These are phyloP conservation scores for Venturia effusa DNA, from an alignment of 2,329 filamentous ascomycete genomes.

Conservation along the genomic window DNA sequence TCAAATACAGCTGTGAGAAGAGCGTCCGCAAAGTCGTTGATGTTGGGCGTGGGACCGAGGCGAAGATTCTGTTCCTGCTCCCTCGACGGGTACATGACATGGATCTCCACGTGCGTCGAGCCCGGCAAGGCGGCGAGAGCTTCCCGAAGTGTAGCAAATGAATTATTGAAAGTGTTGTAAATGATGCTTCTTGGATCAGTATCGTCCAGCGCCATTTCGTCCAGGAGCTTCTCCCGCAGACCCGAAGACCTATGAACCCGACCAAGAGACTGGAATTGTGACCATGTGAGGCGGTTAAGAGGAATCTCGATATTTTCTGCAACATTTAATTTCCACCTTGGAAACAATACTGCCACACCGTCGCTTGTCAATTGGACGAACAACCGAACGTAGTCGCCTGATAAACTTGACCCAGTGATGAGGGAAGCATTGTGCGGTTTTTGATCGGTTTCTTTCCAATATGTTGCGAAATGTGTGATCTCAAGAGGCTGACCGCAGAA, in stretches of 20 bases:
- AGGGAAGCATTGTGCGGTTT: conserved; percentile 48
- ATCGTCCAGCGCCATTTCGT: not conserved
- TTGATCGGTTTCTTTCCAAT: conserved; percentile 79
- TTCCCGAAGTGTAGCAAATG: conserved; percentile 70
- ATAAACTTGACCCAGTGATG: conserved; percentile 88
- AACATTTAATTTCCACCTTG: conserved; percentile 67
- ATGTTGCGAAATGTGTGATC: conserved; percentile 96
- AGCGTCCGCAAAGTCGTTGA: conserved; percentile 77
- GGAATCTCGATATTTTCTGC: conserved; percentile 65
- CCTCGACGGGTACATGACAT: conserved; percentile 73
- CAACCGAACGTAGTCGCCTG: conserved; percentile 86
- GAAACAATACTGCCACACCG: conserved; percentile 76
- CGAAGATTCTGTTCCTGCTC: conserved; percentile 60
- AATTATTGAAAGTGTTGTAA: conserved; percentile 61
- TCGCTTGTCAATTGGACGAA: conserved; percentile 90
- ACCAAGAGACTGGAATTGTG: conserved; percentile 52
- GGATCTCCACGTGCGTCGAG: conserved; percentile 81
- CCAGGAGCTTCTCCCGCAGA: not conserved
- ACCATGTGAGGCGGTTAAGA: conserved; percentile 64
- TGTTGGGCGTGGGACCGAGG: conserved; percentile 64
- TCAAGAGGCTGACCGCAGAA: conserved; percentile 87
- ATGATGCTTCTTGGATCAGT: conserved; percentile 46
- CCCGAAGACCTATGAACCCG: conserved; percentile 20
- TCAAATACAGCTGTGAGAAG: conserved; percentile 82
- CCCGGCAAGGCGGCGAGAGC: conserved; percentile 65